Conservation (phyloP, 306 rosid genomes). For the Abrus pulchellus region DNA sequence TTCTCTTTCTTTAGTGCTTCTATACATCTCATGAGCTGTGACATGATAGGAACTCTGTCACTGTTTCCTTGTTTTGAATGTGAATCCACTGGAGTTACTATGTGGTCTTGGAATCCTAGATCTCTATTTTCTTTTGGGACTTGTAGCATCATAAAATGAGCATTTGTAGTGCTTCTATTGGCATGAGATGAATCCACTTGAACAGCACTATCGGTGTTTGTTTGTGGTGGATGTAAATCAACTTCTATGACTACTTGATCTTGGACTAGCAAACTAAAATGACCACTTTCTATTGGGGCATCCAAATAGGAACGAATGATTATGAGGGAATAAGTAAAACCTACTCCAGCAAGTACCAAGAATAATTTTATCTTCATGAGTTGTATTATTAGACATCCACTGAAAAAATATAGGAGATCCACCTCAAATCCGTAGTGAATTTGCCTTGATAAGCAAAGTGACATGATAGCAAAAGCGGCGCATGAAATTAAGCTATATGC, state of each 20-base stretch:
- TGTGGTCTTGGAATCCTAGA: not conserved
- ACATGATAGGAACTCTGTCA: not conserved
- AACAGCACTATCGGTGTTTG: not conserved
- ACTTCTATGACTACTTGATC: not conserved
- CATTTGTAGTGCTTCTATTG: no score
- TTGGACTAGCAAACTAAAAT: not conserved
- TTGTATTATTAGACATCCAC: slow-evolving; percentile 3
- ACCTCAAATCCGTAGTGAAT: slow-evolving; percentile 22
- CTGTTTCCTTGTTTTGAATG: no score
- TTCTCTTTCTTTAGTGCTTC: not conserved
- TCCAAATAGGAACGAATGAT: not conserved
- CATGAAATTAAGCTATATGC: slow-evolving; percentile 13
- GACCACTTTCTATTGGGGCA: not conserved
- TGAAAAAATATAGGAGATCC: slow-evolving; percentile 28
- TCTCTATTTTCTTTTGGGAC: no score
- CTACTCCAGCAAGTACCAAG: not conserved
- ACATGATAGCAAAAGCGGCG: slow-evolving; percentile 32
- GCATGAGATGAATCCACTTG: not conserved
- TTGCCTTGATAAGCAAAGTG: slow-evolving; percentile 14
- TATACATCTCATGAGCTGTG: not conserved
- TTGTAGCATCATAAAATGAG: no score
- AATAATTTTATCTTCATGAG: slow-evolving; percentile 36
- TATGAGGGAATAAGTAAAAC: not conserved
- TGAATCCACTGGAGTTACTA: not conserved
- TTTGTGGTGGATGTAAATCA: not conserved